Evolutionary conservation across 257 asterid species (phyloP).

Genomic region (Nicotiana benthamiana): DNA sequence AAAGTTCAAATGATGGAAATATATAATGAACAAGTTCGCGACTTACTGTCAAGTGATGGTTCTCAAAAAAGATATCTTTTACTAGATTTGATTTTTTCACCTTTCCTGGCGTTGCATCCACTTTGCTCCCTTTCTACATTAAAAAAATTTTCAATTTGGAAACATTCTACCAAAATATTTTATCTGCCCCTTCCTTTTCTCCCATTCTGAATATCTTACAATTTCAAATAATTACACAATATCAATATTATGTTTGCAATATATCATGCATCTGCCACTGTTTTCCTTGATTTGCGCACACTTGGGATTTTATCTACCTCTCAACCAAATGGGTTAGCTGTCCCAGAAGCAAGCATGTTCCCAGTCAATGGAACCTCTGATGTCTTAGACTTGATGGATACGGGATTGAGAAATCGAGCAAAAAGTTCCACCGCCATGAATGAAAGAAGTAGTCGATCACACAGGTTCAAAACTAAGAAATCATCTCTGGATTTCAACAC

Average conservation of each 20-base stretch:
- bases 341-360: conserved; percentile 79
- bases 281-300: conserved; percentile 77
- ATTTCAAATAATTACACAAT: background rate
- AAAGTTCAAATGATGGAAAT: conserved; percentile 95
- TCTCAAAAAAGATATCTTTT: conserved; percentile 77
- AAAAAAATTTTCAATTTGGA: background rate
- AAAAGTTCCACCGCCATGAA: conserved; percentile 79
- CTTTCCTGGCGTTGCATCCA: background rate
- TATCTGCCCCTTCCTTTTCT: background rate
- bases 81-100: background rate
- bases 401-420: conserved; percentile 84
- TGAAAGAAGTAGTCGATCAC: conserved; percentile 95
- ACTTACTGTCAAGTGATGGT: conserved; percentile 60
- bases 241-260: background rate
- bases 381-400: conserved; percentile 69
- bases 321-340: conserved; percentile 74
- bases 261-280: background rate
- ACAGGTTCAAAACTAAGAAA: conserved; percentile 43
- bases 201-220: background rate
- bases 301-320: conserved; percentile 64
- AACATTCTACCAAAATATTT: background rate
- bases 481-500: background rate
- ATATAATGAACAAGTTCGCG: conserved; percentile 98
- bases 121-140: background rate
- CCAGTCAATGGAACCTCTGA: conserved; percentile 52